phyloP scores from a whole-genome alignment of 805 yeast species.

The Yamadazyma kitorensis region DNA sequence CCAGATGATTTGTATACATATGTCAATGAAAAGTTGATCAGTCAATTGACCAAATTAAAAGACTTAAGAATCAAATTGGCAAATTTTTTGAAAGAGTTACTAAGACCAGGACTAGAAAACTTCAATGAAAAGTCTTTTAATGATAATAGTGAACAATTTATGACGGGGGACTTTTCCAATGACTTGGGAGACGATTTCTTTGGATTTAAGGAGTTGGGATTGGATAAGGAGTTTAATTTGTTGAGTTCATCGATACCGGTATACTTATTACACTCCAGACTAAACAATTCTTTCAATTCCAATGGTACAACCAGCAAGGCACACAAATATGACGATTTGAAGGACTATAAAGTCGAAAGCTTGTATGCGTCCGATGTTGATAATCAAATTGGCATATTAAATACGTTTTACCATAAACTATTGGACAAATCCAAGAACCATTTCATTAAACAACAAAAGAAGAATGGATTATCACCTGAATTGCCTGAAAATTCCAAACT shows the following conservation, averaged over 20 bases:
- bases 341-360: slow-evolving; percentile 50
- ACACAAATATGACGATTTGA: slow-evolving; percentile 63
- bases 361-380: slow-evolving; percentile 52
- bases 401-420: slow-evolving; percentile 47
- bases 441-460: slow-evolving; percentile 37
- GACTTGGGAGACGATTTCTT: slow-evolving; percentile 97
- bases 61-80: slow-evolving; percentile 70
- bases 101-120: slow-evolving; percentile 78
- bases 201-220: slow-evolving; percentile 91
- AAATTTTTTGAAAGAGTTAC: slow-evolving; percentile 68
- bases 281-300: slow-evolving; percentile 54
- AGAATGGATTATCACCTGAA: slow-evolving; percentile 37
- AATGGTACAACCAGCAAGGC: slow-evolving; percentile 46
- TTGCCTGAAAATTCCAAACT: slow-evolving; percentile 42
- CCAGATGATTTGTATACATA: slow-evolving; percentile 75
- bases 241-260: slow-evolving; percentile 84
- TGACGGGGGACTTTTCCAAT: slow-evolving; percentile 91
- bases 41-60: slow-evolving; percentile 64
- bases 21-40: slow-evolving; percentile 66
- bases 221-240: slow-evolving; percentile 88
- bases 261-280: slow-evolving; percentile 76
- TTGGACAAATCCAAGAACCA: slow-evolving; percentile 44
- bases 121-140: slow-evolving; percentile 73
- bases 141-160: slow-evolving; percentile 90
- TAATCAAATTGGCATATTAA: slow-evolving; percentile 54